phyloP scores from a whole-genome alignment of 352 stramenopile genomes.

The Phytophthora aleatoria region DNA sequence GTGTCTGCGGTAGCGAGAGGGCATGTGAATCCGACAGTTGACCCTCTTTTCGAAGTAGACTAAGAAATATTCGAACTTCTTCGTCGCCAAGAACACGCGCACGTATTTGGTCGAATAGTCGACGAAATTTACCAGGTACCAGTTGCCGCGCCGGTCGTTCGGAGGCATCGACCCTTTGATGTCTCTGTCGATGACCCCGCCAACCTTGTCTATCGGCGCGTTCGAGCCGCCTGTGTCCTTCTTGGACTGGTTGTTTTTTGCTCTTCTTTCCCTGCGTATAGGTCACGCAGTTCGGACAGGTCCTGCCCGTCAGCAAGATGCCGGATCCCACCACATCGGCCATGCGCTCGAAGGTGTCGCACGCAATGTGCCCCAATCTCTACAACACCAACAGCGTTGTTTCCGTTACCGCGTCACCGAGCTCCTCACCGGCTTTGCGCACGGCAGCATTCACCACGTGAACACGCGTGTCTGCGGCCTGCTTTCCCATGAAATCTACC shows the following conservation, averaged over 20 bases:
- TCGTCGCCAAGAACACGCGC: neutral
- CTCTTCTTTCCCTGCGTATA: conserved; percentile 2
- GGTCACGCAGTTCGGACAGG: conserved; percentile 5
- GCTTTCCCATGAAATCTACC: conserved; percentile 6
- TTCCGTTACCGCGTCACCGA: neutral
- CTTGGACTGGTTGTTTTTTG: conserved; percentile 11
- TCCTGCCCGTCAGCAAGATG: neutral
- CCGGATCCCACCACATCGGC: neutral
- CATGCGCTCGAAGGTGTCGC: conserved; percentile 10
- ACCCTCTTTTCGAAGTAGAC: neutral
- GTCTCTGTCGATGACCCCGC: conserved; percentile 14
- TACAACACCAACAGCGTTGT: neutral
- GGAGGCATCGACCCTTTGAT: conserved; percentile 15
- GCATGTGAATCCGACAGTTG: neutral
- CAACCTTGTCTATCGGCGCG: conserved; percentile 8
- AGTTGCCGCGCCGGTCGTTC: conserved; percentile 5
- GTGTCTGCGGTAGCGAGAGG: neutral
- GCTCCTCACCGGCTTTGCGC: neutral
- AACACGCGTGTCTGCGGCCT: neutral
- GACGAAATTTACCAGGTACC: conserved; percentile 17
- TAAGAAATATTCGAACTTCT: neutral
- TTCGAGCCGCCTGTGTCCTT: neutral
- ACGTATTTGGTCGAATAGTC: conserved; percentile 1
- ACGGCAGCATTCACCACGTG: neutral
- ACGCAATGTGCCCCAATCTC: conserved; percentile 1